Conservation (phyloP, 2,329 filamentous ascomycete genomes). For the Alternaria dauci region DNA sequence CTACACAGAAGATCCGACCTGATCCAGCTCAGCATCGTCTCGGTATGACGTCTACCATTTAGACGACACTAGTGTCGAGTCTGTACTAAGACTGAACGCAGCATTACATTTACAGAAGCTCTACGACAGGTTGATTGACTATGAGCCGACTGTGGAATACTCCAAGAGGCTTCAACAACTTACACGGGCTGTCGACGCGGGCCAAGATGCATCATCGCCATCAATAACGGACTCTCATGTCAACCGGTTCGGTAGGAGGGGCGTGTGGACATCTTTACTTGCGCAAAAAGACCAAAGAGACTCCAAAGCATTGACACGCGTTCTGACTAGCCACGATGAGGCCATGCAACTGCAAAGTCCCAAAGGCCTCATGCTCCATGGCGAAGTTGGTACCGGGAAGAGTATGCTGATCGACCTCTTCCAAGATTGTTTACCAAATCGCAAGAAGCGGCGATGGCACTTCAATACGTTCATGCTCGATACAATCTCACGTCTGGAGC, state of each 20-base stretch:
- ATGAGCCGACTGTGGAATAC: conserved; percentile 76
- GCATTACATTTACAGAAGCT: conserved; percentile 80
- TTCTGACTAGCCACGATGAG: conserved; percentile 74
- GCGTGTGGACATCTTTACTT: conserved; percentile 66
- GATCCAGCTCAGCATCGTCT: conserved; percentile 77
- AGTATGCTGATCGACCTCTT: conserved; percentile 85
- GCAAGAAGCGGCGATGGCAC: conserved; percentile 78
- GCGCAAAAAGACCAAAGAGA: conserved; percentile 62
- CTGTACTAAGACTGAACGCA: conserved; percentile 31
- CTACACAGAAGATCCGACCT: conserved; percentile 70
- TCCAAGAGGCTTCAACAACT: conserved; percentile 70
- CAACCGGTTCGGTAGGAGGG: conserved; percentile 38
- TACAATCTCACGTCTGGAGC: conserved; percentile 74
- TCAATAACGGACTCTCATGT: conserved; percentile 27
- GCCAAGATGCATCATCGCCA: conserved; percentile 44
- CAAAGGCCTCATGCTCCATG: conserved; percentile 77
- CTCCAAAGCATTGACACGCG: conserved; percentile 69
- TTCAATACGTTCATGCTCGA: conserved; percentile 90
- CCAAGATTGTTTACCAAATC: conserved; percentile 77
- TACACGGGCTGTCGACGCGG: conserved; percentile 53
- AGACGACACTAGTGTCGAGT: conserved; percentile 20
- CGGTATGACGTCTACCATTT: conserved; percentile 51
- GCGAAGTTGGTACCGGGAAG: conserved; percentile 84
- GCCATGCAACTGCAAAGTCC: conserved; percentile 77
- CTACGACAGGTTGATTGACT: conserved; percentile 79